Conservation (phyloP, 495 filamentous ascomycete genomes). For the Aspergillus bridgeri region DNA sequence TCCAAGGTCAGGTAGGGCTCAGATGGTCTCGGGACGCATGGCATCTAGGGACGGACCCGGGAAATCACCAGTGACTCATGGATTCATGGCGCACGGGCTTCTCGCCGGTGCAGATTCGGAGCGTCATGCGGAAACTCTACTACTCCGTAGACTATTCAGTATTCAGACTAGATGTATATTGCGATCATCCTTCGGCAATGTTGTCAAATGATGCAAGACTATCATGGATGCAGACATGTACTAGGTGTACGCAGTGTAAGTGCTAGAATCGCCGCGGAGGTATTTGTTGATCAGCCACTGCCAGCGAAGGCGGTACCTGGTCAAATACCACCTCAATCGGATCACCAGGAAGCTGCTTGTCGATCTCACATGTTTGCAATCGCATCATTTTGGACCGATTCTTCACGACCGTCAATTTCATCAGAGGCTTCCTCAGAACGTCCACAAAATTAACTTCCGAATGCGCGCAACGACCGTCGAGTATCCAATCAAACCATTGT, state of each 20-base stretch:
- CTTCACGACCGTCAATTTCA: background rate
- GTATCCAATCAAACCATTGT: background rate
- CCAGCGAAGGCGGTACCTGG: background rate
- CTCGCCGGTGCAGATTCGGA: background rate
- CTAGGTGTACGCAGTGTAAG: background rate
- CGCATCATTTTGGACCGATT: background rate
- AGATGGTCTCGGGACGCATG: slow-evolving; percentile 5
- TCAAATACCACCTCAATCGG: background rate
- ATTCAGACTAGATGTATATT: background rate
- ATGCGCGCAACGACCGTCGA: background rate
- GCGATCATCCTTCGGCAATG: background rate
- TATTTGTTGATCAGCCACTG: background rate
- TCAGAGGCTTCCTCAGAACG: background rate
- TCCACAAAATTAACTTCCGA: background rate
- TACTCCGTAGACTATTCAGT: no score
- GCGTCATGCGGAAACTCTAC: slow-evolving; percentile 3
- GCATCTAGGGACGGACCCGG: background rate
- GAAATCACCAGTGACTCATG: background rate
- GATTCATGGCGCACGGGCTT: slow-evolving; percentile 13
- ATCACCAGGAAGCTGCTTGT: background rate
- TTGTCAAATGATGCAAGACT: slow-evolving; percentile 10
- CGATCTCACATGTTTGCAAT: background rate
- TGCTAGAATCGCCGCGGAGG: background rate
- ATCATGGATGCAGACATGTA: background rate
- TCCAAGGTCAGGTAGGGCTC: slow-evolving; percentile 2